Conservation (phyloP, 768 basidiomycete genomes). For the Tylopilus sp. region DNA sequence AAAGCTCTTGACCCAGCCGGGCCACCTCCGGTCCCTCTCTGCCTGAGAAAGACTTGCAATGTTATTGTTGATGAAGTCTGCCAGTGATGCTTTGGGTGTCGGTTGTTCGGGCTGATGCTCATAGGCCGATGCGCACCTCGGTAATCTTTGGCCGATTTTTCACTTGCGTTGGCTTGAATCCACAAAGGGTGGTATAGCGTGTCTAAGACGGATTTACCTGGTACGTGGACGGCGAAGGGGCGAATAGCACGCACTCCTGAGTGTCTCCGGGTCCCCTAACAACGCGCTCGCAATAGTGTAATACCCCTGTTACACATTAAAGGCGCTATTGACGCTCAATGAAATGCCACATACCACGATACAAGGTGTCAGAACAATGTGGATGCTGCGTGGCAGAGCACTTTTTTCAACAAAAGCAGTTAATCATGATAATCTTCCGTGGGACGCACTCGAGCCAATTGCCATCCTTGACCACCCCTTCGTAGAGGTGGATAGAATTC, state of each 20-base stretch:
- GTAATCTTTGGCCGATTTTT: neutral
- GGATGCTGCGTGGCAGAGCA: neutral
- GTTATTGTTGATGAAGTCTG: conserved; percentile 1
- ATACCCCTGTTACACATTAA: neutral
- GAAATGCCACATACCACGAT: neutral
- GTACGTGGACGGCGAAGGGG: neutral
- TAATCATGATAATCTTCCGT: neutral
- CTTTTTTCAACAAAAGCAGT: neutral
- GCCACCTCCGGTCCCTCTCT: neutral
- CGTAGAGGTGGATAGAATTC: neutral
- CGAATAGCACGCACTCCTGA: neutral
- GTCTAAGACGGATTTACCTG: neutral
- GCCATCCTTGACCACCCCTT: neutral
- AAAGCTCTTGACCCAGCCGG: neutral
- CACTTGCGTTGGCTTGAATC: neutral
- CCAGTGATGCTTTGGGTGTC: neutral
- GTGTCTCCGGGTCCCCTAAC: neutral
- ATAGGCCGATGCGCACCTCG: neutral
- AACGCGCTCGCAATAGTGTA: neutral
- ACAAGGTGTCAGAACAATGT: conserved; percentile 3
- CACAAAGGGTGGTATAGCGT: neutral
- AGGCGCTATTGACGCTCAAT: neutral
- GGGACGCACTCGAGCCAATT: conserved; percentile 7
- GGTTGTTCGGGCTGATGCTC: neutral
- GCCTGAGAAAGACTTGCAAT: neutral